phyloP scores from a whole-genome alignment of 2,329 filamentous ascomycete genomes.

The Sodiomyces alkalinus region DNA sequence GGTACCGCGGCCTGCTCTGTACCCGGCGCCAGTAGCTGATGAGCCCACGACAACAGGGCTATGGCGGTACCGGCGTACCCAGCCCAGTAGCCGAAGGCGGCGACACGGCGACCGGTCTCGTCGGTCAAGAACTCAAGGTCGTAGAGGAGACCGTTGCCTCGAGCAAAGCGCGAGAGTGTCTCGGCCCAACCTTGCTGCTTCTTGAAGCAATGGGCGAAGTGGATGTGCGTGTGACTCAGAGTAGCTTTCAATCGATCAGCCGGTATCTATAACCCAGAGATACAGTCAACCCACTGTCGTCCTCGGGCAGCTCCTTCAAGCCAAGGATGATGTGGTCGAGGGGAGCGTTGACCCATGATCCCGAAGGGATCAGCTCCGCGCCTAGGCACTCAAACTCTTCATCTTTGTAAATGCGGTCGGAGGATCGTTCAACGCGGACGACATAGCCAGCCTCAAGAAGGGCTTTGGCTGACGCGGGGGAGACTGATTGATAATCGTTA shows the following conservation, averaged over 20 bases:
- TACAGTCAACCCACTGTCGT: constrained; percentile 43
- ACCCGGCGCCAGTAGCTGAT: constrained; percentile 59
- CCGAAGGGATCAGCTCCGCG: constrained; percentile 48
- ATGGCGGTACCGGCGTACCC: constrained; percentile 63
- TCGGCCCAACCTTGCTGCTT: constrained; percentile 63
- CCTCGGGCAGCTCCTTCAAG: constrained; percentile 63
- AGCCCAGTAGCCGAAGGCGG: constrained; percentile 59
- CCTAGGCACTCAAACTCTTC: constrained; percentile 47
- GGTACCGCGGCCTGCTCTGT: constrained; percentile 51
- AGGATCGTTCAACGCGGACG: constrained; percentile 51
- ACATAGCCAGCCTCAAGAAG: constrained; percentile 55
- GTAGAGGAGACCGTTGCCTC: constrained; percentile 61
- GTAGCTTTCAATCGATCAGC: constrained; percentile 37
- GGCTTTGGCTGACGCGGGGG: constrained; percentile 31
- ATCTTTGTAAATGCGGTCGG: constrained; percentile 51
- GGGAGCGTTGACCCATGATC: constrained; percentile 53
- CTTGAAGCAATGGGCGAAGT: constrained; percentile 62
- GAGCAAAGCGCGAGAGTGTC: constrained; percentile 64
- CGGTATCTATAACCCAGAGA: no score
- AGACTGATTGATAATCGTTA: constrained; percentile 11
- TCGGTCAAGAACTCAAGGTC: constrained; percentile 82
- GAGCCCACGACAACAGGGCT: constrained; percentile 67
- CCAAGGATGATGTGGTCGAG: constrained; percentile 57
- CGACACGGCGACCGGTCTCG: constrained; percentile 50
- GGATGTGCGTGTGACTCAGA: constrained; percentile 56